Conservation (phyloP, 2,329 filamentous ascomycete genomes). For the Sporothrix globosa region DNA sequence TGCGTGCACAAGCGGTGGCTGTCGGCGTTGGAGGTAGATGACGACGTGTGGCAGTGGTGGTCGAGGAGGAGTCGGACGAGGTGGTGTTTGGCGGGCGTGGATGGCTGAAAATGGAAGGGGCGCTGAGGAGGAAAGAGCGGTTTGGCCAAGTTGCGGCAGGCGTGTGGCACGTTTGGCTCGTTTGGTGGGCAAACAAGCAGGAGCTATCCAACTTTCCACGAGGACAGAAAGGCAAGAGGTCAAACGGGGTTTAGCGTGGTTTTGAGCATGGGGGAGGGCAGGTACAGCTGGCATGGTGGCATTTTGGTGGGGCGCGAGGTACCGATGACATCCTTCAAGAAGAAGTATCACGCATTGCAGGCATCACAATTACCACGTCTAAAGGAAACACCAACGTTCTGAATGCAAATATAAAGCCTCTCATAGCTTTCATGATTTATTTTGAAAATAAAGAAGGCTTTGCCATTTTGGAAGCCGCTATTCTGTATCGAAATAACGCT, state of each 20-base stretch:
- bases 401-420: not conserved
- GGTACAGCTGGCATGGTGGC: slow-evolving; percentile 19
- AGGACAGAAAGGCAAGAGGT: slow-evolving; percentile 17
- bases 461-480: not conserved
- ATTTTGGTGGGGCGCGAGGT: slow-evolving; percentile 11
- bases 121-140: slow-evolving; percentile 5
- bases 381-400: not conserved
- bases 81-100: slow-evolving; percentile 12
- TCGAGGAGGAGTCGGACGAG: not conserved
- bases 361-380: not conserved
- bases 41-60: not conserved
- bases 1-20: no score
- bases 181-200: slow-evolving; percentile 9
- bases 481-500: not conserved
- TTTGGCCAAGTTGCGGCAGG: slow-evolving; percentile 9
- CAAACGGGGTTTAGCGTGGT: slow-evolving; percentile 21
- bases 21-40: no score
- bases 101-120: slow-evolving; percentile 24
- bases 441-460: not conserved
- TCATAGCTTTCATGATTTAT: not conserved
- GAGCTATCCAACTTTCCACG: slow-evolving; percentile 6
- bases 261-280: not conserved
- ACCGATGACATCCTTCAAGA: not conserved
- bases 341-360: not conserved
- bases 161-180: not conserved